A percentile compares a stretch with the other conserved stretches of the same genome.
phyloP scores from a whole-genome alignment of 2,329 filamentous ascomycete species.

The Cladosporium sp. region DNA sequence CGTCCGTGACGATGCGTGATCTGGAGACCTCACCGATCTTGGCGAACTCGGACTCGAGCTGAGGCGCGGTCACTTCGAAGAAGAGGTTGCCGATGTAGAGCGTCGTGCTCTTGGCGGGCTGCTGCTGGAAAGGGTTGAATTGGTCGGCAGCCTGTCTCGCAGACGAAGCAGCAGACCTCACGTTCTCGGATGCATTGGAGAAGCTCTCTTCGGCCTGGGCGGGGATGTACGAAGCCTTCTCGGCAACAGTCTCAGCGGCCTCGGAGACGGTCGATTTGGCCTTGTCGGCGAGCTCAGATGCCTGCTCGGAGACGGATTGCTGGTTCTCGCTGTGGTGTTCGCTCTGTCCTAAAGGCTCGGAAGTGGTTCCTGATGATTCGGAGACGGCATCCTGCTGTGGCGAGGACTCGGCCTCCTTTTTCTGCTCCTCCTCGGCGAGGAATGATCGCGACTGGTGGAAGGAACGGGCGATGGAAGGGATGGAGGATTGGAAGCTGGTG shows the following conservation, averaged over 20 bases:
- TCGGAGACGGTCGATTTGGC: slow-evolving; percentile 15
- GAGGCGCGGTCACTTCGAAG: slow-evolving; percentile 61
- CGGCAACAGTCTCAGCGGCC: slow-evolving; percentile 23
- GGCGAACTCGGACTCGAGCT: slow-evolving; percentile 57
- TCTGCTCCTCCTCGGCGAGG: slow-evolving; percentile 19
- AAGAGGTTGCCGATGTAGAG: slow-evolving; percentile 67
- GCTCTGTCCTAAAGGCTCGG: slow-evolving; percentile 16
- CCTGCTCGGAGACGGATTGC: slow-evolving; percentile 14
- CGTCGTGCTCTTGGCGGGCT: slow-evolving; percentile 24
- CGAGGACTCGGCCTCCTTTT: slow-evolving; percentile 34
- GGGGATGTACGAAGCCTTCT: slow-evolving; percentile 12
- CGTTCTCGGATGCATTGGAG: slow-evolving; percentile 13
- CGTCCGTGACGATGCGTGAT: slow-evolving; percentile 56
- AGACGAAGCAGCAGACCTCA: slow-evolving; percentile 13
- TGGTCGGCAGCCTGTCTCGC: background rate
- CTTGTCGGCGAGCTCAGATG: slow-evolving; percentile 15
- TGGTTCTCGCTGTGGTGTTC: slow-evolving; percentile 16
- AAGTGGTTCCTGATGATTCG: slow-evolving; percentile 21
- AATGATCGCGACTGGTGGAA: slow-evolving; percentile 37
- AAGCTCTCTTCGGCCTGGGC: background rate
- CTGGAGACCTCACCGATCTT: slow-evolving; percentile 54
- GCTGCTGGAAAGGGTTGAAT: background rate
- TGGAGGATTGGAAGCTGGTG: slow-evolving; percentile 35
- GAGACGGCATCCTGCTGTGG: slow-evolving; percentile 16
- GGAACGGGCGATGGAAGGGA: slow-evolving; percentile 33